Evolutionary conservation across 441 rosid genomes (phyloP).

Genomic region (Bocquillonia castaneifolia): DNA sequence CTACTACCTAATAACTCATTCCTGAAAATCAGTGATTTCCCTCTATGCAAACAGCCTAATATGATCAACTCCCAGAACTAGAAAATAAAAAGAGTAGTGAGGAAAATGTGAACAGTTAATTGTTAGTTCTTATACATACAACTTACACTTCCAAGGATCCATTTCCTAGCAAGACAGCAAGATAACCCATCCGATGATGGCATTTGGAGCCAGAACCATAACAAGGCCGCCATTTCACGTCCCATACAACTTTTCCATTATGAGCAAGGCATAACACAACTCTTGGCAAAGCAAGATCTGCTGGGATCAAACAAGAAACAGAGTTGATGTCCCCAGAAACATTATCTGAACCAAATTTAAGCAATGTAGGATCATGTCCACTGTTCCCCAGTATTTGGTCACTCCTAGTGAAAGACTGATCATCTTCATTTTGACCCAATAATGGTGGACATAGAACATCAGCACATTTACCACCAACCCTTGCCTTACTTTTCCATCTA

Average conservation of each 20-base stretch:
- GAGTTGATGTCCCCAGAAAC: conserved; percentile 22
- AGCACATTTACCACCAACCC: conserved; percentile 24
- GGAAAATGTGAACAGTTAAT: neutral
- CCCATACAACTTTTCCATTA: conserved; percentile 92
- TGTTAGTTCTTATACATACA: conserved; percentile 7
- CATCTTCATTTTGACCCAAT: conserved; percentile 33
- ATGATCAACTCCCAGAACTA: neutral
- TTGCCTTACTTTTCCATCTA: conserved; percentile 31
- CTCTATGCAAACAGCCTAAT: neutral
- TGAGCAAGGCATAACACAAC: conserved; percentile 79
- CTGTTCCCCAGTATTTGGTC: conserved; percentile 20
- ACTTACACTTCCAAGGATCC: conserved; percentile 94
- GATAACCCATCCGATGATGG: conserved; percentile 74
- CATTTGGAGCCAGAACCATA: conserved; percentile 35
- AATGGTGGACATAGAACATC: conserved; percentile 22
- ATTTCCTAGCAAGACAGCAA: conserved; percentile 83
- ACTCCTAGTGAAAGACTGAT: conserved; percentile 27
- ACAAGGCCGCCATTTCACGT: conserved; percentile 78
- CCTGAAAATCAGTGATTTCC: neutral
- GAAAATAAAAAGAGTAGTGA: neutral
- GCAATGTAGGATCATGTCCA: conserved; percentile 16
- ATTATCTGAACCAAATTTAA: conserved; percentile 24
- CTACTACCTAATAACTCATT: neutral
- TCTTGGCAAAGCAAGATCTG: conserved; percentile 61
- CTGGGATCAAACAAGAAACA: conserved; percentile 31